Base-by-base conservation (phyloP, 441 rosid genomes). In the Pelargonium citronellum region DNA sequence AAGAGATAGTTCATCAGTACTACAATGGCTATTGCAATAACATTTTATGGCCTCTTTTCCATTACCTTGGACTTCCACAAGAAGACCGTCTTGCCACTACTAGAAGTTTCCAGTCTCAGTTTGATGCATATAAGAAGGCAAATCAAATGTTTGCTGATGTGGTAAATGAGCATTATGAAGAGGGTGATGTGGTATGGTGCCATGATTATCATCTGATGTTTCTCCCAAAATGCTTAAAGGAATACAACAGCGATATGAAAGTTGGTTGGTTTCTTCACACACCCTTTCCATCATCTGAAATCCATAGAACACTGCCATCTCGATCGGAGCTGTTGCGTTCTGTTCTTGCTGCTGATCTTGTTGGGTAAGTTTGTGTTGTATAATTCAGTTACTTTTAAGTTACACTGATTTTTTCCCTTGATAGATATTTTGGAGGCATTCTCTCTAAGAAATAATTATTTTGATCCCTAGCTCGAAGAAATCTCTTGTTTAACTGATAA, bases 191-290 rank as follows among this genome's bases (percentile, higher is more conserved):
- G 65, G 99, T 95, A 47, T 95, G 99, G 99, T 95, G 99, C 83
- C 99, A 95, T 79, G 99, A 95, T 76, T 95, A 95, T 68, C 98
- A 95, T 79, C 90, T 95, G 55, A 95, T 95, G 99, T 95, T 83
- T 81, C 99, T 95, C 70, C 99, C 99, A 5, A 85, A 89, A 78
- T 95, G 95, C 83, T 83, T 95, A 0, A 95, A 95, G 82, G 91
- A 91, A 5, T 69, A 87, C 73, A 91, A 95, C 75, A 84, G 71
- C 65, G 75, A 80, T 11, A 95, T 92, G 98, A 95, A 95, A 86
- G 99, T 95, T 78, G 99, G 99, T 64, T 95, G 99, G 99, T 95
- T 95, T 84, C 99, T 95, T 76, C 99, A 95, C 74, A 92, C 99
- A 41, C 99, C 98, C 20, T 95, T 95, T 74, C 99, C 99, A 77